Evolutionary conservation across 2,329 filamentous ascomycete genomes (phyloP).

Genomic region (Aaosphaeria pasadenensis): DNA sequence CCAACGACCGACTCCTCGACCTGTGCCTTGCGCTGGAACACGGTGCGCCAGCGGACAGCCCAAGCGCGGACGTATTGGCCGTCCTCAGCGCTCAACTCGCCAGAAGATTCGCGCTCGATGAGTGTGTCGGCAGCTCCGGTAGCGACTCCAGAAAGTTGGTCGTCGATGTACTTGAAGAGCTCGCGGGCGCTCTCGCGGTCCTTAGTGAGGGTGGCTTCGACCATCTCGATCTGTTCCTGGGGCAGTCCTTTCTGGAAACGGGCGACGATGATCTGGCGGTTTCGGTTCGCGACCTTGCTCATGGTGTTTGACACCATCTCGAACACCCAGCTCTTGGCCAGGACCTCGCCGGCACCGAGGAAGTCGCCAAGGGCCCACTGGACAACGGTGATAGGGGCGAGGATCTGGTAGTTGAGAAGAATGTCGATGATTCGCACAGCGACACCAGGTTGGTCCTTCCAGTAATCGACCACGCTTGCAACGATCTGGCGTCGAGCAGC

Average conservation of each 20-base stretch:
- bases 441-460: slow-evolving; percentile 87
- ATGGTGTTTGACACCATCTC: slow-evolving; percentile 90
- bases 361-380: slow-evolving; percentile 81
- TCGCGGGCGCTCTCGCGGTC: slow-evolving; percentile 74
- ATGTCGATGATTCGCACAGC: slow-evolving; percentile 94
- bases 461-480: slow-evolving; percentile 85
- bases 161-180: slow-evolving; percentile 78
- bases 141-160: slow-evolving; percentile 71
- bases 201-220: slow-evolving; percentile 64
- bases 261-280: slow-evolving; percentile 73
- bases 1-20: slow-evolving; percentile 76
- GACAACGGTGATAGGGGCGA: slow-evolving; percentile 80
- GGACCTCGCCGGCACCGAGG: slow-evolving; percentile 61
- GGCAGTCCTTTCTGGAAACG: slow-evolving; percentile 56
- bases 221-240: slow-evolving; percentile 56
- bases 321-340: slow-evolving; percentile 75
- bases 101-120: slow-evolving; percentile 65
- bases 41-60: slow-evolving; percentile 82
- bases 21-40: slow-evolving; percentile 76
- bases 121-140: slow-evolving; percentile 70
- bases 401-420: slow-evolving; percentile 92
- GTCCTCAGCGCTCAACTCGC: slow-evolving; percentile 37
- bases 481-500: slow-evolving; percentile 84
- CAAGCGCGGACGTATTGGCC: slow-evolving; percentile 69
- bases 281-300: slow-evolving; percentile 81